phyloP scores from a whole-genome alignment of 257 asterid species.

The Solanum pinnatisectum region DNA sequence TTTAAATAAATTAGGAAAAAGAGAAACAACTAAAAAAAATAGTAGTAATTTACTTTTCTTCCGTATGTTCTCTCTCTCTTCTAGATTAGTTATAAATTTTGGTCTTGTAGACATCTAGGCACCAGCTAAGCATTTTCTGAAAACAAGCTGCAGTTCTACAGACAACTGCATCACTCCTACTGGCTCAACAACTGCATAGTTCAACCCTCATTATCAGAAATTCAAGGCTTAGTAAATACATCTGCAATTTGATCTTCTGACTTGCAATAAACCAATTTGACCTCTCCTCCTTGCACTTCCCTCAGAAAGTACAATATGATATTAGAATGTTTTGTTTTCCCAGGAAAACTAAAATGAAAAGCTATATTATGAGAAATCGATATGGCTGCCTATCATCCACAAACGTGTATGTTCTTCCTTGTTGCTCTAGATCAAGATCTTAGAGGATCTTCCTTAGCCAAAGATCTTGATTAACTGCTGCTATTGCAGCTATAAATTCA shows the following conservation, averaged over 20 bases:
- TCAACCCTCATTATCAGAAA: not conserved
- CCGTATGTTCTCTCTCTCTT: not conserved
- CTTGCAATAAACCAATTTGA: not conserved
- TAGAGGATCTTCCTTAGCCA: not conserved
- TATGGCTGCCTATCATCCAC: not conserved
- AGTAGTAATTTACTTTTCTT: not conserved
- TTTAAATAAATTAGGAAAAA: not conserved
- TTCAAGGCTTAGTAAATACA: not conserved
- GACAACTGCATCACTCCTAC: not conserved
- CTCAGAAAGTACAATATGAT: not conserved
- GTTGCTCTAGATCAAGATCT: not conserved
- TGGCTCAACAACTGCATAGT: not conserved
- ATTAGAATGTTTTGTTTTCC: not conserved
- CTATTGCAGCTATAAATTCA: not conserved
- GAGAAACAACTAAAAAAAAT: not conserved
- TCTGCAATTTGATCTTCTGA: not conserved
- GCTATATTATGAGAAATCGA: not conserved
- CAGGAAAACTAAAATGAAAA: not conserved
- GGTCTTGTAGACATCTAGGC: not conserved
- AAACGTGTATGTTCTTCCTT: not conserved
- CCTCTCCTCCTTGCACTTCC: not conserved
- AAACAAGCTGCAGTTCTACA: not conserved
- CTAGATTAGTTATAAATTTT: not conserved
- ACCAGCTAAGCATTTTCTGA: not conserved
- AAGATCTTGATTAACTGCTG: not conserved